Percentiles rank a stretch among this genome's conserved stretches.
Evolutionary conservation across 345 rosid species (phyloP).

Genomic region (Pistacia atlantica): DNA sequence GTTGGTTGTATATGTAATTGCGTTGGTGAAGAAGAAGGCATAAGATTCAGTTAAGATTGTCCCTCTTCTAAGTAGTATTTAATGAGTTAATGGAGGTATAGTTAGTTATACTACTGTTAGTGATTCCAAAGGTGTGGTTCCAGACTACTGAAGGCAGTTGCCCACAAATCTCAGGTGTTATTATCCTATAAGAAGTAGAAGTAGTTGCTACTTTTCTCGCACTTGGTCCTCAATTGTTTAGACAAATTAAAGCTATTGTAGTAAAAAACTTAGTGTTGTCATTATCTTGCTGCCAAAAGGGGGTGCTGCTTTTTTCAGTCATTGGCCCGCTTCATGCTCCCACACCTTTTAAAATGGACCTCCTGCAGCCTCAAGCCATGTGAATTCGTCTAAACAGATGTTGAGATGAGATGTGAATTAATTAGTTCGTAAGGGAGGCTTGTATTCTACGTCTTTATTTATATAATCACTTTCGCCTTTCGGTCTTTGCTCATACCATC

Average conservation of each 20-base stretch:
- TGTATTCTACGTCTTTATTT: no score
- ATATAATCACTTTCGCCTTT: no score
- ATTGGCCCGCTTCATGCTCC: neutral
- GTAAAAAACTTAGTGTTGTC: neutral
- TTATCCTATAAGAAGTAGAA: neutral
- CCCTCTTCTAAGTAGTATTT: neutral
- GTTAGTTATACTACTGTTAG: neutral
- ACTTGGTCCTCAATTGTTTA: neutral
- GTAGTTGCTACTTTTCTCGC: neutral
- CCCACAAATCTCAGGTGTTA: neutral
- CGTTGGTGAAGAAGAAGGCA: neutral
- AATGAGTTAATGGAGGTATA: neutral
- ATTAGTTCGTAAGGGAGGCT: neutral
- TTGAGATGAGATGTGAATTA: neutral
- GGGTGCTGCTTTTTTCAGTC: neutral
- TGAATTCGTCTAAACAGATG: slow-evolving; percentile 6
- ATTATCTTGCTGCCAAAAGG: neutral
- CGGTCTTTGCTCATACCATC: no score
- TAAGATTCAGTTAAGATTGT: neutral
- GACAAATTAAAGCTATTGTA: neutral
- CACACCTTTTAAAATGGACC: neutral
- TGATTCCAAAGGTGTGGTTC: slow-evolving; percentile 9
- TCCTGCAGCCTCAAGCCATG: neutral
- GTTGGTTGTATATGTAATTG: neutral
- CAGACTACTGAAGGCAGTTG: neutral